Evolutionary conservation across 1,139 yeast genomes (phyloP).

Genomic region (Candida sp.): DNA sequence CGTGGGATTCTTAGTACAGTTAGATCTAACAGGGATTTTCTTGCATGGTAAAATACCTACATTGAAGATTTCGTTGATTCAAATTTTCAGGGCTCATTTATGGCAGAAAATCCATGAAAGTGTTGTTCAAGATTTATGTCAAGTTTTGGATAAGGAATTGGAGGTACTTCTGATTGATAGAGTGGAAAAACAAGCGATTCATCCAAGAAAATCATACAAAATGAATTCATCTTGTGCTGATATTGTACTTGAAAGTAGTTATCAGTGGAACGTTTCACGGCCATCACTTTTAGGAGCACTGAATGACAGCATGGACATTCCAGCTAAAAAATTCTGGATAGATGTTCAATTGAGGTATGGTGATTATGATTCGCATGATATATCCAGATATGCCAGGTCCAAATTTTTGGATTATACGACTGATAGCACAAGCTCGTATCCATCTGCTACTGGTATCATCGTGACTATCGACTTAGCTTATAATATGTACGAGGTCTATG

Average conservation of each 20-base stretch:
- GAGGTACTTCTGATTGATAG: slow-evolving; percentile 80
- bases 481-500: slow-evolving; percentile 94
- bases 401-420: slow-evolving; percentile 91
- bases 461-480: slow-evolving; percentile 93
- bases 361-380: slow-evolving; percentile 97
- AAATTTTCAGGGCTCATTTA: slow-evolving; percentile 94
- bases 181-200: slow-evolving; percentile 90
- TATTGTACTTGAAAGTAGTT: slow-evolving; percentile 69
- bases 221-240: slow-evolving; percentile 98
- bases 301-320: slow-evolving; percentile 48
- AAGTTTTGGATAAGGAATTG: slow-evolving; percentile 84
- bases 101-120: slow-evolving; percentile 99
- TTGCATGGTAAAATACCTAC: slow-evolving; percentile 98
- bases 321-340: slow-evolving; percentile 83
- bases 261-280: slow-evolving; percentile 79
- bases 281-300: slow-evolving; percentile 76
- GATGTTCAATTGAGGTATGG: slow-evolving; percentile 96
- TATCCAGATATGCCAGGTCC: slow-evolving; percentile 90
- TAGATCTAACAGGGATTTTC: slow-evolving; percentile 95
- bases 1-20: slow-evolving; percentile 94
- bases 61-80: slow-evolving; percentile 89
- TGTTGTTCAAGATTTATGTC: slow-evolving; percentile 89
- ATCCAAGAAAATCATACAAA: slow-evolving; percentile 95
- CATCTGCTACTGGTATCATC: slow-evolving; percentile 91
- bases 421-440: slow-evolving; percentile 82